phyloP scores from a whole-genome alignment of 2,329 filamentous ascomycete genomes.

The Nothophaeocryptopus gaeumannii region DNA sequence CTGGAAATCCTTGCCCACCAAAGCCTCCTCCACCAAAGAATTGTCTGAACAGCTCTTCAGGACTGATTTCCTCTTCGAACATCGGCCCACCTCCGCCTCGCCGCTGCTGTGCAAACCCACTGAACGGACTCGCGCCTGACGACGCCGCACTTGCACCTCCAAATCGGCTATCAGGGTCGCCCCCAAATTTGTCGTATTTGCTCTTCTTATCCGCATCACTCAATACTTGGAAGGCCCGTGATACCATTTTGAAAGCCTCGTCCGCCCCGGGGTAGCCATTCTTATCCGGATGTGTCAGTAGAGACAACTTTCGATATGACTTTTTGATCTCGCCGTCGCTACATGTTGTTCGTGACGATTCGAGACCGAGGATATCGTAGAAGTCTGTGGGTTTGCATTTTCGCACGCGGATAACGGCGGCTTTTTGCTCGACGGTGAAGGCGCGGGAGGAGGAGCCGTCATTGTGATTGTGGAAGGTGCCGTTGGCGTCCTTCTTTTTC shows the following conservation, averaged over 20 bases:
- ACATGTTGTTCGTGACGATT: conserved; percentile 61
- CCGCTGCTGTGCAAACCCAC: conserved; percentile 53
- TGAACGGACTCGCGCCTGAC: conserved; percentile 62
- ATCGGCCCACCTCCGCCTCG: conserved; percentile 53
- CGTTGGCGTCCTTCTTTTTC: conserved; percentile 19
- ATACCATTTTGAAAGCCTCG: conserved; percentile 97
- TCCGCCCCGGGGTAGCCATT: conserved; percentile 94
- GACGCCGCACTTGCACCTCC: conserved; percentile 52
- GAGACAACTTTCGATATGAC: conserved; percentile 88
- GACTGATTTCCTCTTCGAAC: conserved; percentile 90
- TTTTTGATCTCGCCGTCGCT: conserved; percentile 91
- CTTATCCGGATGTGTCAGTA: conserved; percentile 97
- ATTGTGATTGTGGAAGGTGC: conserved; percentile 60
- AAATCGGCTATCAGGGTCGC: conserved; percentile 88
- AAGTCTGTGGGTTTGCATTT: conserved; percentile 82
- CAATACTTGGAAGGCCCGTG: conserved; percentile 85
- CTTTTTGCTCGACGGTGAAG: conserved; percentile 86
- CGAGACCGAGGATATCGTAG: conserved; percentile 87
- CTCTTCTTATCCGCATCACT: conserved; percentile 91
- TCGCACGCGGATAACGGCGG: conserved; percentile 84
- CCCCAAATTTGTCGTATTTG: conserved; percentile 83
- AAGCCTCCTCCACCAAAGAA: conserved; percentile 80
- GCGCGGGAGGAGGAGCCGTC: conserved; percentile 73
- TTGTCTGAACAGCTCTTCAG: conserved; percentile 93
- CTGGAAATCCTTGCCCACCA: conserved; percentile 22